Evolutionary conservation across 2,329 filamentous ascomycete genomes (phyloP).

Genomic region (Dactylellina haptotyla): DNA sequence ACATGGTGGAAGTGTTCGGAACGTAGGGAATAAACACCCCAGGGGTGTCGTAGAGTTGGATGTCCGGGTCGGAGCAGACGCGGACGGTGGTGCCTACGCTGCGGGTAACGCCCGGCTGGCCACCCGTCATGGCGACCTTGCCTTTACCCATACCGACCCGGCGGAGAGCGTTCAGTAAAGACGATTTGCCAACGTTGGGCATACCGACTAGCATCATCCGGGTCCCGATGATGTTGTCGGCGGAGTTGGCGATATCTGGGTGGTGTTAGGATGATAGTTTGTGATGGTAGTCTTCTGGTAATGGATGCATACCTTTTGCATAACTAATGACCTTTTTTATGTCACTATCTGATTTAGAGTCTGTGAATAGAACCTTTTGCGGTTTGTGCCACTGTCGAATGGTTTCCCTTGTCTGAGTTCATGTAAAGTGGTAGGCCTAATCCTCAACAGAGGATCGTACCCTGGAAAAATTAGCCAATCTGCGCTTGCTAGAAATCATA

Average conservation of each 20-base stretch:
- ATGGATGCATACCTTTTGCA: conserved; percentile 52
- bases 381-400: conserved; percentile 68
- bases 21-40: conserved; percentile 96
- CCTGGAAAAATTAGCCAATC: conserved; percentile 59
- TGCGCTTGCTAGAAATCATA: conserved; percentile 56
- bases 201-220: conserved; percentile 91
- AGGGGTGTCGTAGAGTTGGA: conserved; percentile 90
- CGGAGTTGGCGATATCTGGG: conserved; percentile 55
- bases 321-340: conserved; percentile 62
- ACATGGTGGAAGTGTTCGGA: conserved; percentile 83
- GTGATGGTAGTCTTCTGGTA: not conserved
- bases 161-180: conserved; percentile 87
- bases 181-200: conserved; percentile 97
- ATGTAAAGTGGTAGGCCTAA: conserved; percentile 24
- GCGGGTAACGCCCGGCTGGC: conserved; percentile 87
- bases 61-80: conserved; percentile 71
- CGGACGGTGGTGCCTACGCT: conserved; percentile 86
- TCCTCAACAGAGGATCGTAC: conserved; percentile 48
- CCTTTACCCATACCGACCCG: conserved; percentile 71
- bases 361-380: conserved; percentile 67
- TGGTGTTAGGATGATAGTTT: not conserved
- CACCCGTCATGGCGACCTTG: conserved; percentile 84
- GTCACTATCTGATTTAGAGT: conserved; percentile 64
- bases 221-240: conserved; percentile 77
- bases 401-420: conserved; percentile 64